Evolutionary conservation across 371 early-diverging fungal species (phyloP).

Genomic region (Syncephalastrum monosporum): DNA sequence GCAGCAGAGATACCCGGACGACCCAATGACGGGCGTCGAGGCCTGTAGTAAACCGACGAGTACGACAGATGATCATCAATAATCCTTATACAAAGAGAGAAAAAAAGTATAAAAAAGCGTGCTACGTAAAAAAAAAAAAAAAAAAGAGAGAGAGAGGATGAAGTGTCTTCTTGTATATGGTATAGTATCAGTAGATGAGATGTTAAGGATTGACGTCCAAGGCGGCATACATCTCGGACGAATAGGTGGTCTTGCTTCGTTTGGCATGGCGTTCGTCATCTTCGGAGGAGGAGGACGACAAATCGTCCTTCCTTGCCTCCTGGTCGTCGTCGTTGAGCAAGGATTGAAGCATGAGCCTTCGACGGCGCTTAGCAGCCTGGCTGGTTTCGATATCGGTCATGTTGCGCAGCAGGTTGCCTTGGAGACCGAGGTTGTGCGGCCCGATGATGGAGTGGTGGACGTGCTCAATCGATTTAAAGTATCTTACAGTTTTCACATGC

Average conservation of each 20-base stretch:
- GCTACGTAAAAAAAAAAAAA: no score
- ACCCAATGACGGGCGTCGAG: constrained; percentile 13
- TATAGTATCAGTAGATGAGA: no score
- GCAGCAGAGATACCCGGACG: constrained; percentile 12
- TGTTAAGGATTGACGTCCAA: constrained; percentile 14
- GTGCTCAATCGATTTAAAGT: constrained; percentile 84
- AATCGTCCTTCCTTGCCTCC: constrained; percentile 5
- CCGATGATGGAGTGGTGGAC: constrained; percentile 78
- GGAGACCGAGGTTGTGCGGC: constrained; percentile 69
- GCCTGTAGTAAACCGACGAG: no score
- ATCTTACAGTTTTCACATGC: constrained; percentile 83
- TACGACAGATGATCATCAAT: no score
- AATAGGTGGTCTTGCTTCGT: constrained; percentile 10
- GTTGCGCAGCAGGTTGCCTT: constrained; percentile 46
- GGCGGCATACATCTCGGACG: constrained; percentile 11
- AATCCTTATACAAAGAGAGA: no score
- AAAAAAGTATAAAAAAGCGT: no score
- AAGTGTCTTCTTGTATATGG: no score
- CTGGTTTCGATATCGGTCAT: constrained; percentile 35
- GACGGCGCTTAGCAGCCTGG: constrained; percentile 39
- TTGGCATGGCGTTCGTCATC: constrained; percentile 11
- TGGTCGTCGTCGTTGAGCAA: constrained; percentile 38
- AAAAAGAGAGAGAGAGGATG: no score
- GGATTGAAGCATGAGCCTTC: constrained; percentile 42
- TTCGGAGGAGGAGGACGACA: not conserved